Percentiles rank a stretch among this genome's conserved stretches.
Evolutionary conservation across 2,329 filamentous ascomycete genomes (phyloP).

Genomic region (Fusarium newnesense): DNA sequence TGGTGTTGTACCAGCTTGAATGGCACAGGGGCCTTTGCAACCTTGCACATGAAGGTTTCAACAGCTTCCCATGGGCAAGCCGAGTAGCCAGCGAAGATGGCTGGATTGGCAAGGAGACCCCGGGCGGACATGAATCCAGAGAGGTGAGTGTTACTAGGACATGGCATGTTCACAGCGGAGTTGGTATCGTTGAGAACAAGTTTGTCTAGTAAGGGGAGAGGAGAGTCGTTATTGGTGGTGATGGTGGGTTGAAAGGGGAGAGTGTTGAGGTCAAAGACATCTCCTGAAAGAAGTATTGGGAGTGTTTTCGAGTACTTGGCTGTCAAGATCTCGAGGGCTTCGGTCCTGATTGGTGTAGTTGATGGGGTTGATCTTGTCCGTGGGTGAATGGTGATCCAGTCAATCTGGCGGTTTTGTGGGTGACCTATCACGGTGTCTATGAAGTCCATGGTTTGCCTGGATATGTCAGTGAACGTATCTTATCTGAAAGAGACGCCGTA

Average conservation of each 20-base stretch:
- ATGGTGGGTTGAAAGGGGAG: constrained; percentile 56
- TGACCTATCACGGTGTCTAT: constrained; percentile 70
- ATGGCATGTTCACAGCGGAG: constrained; percentile 24
- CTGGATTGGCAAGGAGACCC: constrained; percentile 74
- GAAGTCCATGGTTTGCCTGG: constrained; percentile 68
- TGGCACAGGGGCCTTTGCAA: constrained; percentile 67
- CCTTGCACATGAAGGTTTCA: constrained; percentile 69
- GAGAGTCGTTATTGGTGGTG: constrained; percentile 39
- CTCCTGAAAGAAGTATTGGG: constrained; percentile 75
- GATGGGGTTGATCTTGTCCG: constrained; percentile 71
- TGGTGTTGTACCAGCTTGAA: constrained; percentile 74
- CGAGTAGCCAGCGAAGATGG: constrained; percentile 68
- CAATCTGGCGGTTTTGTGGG: constrained; percentile 61
- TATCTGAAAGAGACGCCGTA: constrained; percentile 25
- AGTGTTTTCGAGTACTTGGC: constrained; percentile 63
- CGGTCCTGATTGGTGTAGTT: constrained; percentile 68
- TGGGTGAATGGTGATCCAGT: constrained; percentile 78
- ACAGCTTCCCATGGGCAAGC: constrained; percentile 71
- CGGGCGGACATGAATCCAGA: constrained; percentile 77
- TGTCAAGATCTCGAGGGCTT: constrained; percentile 67
- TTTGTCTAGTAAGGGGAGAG: constrained; percentile 41
- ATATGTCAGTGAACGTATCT: not conserved
- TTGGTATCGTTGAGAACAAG: constrained; percentile 42
- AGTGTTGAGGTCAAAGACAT: constrained; percentile 68
- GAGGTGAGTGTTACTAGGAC: constrained; percentile 59